Conservation (phyloP, 2,329 filamentous ascomycete genomes). For the Trichoderma gracile region DNA sequence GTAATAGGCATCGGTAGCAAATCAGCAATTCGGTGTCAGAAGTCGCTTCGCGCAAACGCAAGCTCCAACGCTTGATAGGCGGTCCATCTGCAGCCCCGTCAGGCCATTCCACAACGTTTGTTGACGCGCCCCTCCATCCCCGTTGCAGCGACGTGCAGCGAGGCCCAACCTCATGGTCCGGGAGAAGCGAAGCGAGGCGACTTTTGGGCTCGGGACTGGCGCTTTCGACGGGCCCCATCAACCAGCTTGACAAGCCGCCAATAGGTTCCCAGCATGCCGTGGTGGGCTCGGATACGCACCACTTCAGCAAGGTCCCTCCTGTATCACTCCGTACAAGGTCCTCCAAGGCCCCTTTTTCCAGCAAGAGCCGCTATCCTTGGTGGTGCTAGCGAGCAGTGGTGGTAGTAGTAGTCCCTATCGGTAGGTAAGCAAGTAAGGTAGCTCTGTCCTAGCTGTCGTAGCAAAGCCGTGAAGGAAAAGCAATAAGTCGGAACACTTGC, state of each 20-base stretch:
- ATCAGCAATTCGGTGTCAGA: conserved; percentile 21
- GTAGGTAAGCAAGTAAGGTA: no score
- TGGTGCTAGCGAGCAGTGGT: neutral
- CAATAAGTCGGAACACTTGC: no score
- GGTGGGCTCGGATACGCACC: conserved; percentile 13
- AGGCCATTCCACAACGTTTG: conserved; percentile 20
- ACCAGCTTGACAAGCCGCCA: conserved; percentile 10
- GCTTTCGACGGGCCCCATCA: neutral
- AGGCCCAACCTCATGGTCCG: conserved; percentile 20
- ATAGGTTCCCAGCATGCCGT: neutral
- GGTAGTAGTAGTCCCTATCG: neutral
- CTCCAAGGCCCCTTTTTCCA: neutral
- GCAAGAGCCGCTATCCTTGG: neutral
- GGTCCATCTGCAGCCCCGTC: conserved; percentile 16
- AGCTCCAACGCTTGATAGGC: conserved; percentile 7
- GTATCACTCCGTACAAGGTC: neutral
- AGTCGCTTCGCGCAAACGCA: conserved; percentile 17
- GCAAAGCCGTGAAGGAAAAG: no score
- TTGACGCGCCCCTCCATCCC: conserved; percentile 20
- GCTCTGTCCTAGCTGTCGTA: no score
- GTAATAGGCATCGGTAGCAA: neutral
- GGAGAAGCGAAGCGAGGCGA: conserved; percentile 22
- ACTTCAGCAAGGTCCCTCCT: conserved; percentile 18
- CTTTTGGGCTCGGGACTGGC: conserved; percentile 21
- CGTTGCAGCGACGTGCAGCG: conserved; percentile 26